Evolutionary conservation across 2,329 filamentous ascomycete species (phyloP), one percentile per base, ranked within the genome.

Genomic region (Microdochium bolleyi): DNA sequence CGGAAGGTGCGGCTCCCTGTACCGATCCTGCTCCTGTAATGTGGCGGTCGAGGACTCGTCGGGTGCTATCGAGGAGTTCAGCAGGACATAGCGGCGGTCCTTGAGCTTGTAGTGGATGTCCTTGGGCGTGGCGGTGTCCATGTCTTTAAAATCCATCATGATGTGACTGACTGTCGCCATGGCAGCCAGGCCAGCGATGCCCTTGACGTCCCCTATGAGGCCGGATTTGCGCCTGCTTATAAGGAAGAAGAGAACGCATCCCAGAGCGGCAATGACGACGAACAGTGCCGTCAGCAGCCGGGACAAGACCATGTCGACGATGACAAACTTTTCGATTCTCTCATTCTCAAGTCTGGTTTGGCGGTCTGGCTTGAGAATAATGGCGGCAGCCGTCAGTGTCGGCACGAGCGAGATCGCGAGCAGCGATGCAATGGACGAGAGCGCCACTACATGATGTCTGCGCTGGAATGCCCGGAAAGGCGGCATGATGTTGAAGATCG

Each of bases 151-250:
- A 62, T 90, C 87, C 67, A 83, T 83, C 57, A 89, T 70, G 63
- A 89, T 87, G 58, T 89, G 86, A 57, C 79, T 83, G 55, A 82
- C 80, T 2, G 87, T 86, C 10, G 87, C 86, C 85, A 90, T 89
- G 53, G 85, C 82, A 5, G 87, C 87, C 37, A 89, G 75, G 1
- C 87, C 87, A 1, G 86, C 85, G 51, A 90, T 88, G 5, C 87
- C 87, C 58, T 82, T 83, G 7, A 88, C 85, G 62, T 89, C 84
- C 5, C 80, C 80, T 2, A 83, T 67, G 16, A 90, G 72, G 0
- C 87, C 87, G 3, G 84, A 87, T 38, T 79, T 82, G 22, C 87
- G 74, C 16, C 74, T 74, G 52, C 80, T 78, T 46, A 89, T 76
- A 55, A 83, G 75, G 58, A 77, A 81, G 46, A 88, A 74, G 3